Base-by-base conservation (phyloP, 345 rosid genomes). In the Populus pruinosa region DNA sequence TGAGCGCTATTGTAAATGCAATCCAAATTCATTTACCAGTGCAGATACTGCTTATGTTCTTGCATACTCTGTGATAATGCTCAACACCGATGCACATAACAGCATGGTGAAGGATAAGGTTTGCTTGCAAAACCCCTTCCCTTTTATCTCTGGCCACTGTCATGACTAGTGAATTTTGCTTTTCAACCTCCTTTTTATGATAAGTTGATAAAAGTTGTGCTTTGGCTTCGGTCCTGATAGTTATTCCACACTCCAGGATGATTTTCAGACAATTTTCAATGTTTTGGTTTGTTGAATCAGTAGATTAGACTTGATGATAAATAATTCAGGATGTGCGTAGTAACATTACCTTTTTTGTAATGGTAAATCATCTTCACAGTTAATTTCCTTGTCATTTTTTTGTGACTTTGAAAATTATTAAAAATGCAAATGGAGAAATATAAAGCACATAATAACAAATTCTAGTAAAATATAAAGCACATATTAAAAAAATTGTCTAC, bases 91-190 rank as follows among this genome's bases (percentile, higher is more conserved):
- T 78, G 99, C 99, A 78, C 99, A 91, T 81, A 93, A 93, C 88
- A 89, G 71, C 85, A 93, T 91, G 98, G 98, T 95, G 81, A 95
- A 95, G 83, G 94, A 95, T 72, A 93, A 95, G 99, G 99, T 95
- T 80, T 86, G 91, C 79, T 73, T 78, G 73, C 66, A 49, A 63
- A 79, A 74, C 71, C 74, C 68, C 55, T 64, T 76, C 13, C 63
- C 73, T 25, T 80, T 41, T 64, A n/a, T 77, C 72, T 68, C 82
- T 33, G 49, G 53, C 41, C 33, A 29, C 63, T 21, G 20, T 69
- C 72, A 23, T 63, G 44, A 47, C 36, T 29, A 55, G 35, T 72
- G 66, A 71, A 56, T 50, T 69, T 66, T 55, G 16, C n/a, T 56
- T 70, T 69, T 65, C 31, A 43, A 23, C 7, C 33, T 61, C 4